Percentiles rank a stretch among this genome's conserved stretches.
These are phyloP conservation scores for Gossypium rotundifolium DNA, from an alignment of 345 rosid genomes.

Conservation along the genomic window DNA sequence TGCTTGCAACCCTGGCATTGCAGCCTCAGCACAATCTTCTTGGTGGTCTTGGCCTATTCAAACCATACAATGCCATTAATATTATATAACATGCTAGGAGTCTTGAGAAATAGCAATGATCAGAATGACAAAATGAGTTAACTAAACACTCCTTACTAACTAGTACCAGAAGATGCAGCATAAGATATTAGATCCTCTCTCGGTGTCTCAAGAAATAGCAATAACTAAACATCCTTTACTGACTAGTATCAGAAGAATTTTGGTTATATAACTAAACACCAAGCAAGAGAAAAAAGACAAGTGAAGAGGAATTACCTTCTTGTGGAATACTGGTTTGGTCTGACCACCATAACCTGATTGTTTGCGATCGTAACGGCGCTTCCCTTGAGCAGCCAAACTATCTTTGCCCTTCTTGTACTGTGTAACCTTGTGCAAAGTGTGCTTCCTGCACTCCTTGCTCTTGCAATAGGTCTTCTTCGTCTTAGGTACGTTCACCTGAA, in stretches of 20 bases:
- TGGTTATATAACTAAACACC: background rate
- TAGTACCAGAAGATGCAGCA: background rate
- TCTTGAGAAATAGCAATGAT: background rate
- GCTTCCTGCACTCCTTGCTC: conserved; percentile 66
- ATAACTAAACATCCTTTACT: background rate
- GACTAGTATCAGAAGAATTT: background rate
- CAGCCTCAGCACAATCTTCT: conserved; percentile 85
- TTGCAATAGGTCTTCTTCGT: conserved; percentile 80
- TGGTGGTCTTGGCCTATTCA: conserved; percentile 76
- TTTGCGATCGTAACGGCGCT: conserved; percentile 81
- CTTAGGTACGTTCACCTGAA: conserved; percentile 82
- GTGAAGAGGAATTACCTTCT: conserved; percentile 43
- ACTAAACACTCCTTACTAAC: background rate
- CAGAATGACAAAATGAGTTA: background rate
- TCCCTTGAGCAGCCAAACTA: conserved; percentile 82
- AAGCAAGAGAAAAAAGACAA: background rate
- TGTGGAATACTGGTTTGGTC: conserved; percentile 90
- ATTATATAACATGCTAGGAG: background rate
- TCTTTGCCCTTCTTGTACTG: conserved; percentile 92
- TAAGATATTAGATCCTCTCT: background rate
- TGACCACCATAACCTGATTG: conserved; percentile 93
- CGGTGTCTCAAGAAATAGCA: background rate
- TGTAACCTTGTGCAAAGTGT: conserved; percentile 85
- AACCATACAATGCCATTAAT: background rate
- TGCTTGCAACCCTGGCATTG: conserved; percentile 92